Percentiles rank a stretch among this genome's conserved stretches.
These are phyloP conservation scores for Gymnopilus junonius DNA, from an alignment of 768 basidiomycete species.

Conservation along the genomic window DNA sequence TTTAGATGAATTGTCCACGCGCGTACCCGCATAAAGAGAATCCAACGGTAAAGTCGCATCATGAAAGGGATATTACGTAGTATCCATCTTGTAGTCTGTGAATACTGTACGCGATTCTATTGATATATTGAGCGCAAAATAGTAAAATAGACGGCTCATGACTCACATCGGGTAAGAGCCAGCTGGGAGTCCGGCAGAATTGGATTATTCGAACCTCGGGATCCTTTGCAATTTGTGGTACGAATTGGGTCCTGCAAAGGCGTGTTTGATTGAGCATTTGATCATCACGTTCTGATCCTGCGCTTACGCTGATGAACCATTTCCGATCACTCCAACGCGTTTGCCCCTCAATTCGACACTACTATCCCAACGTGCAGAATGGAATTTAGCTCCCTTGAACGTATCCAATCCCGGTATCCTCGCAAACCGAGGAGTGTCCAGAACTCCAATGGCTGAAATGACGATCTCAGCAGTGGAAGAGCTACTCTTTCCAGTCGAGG, in stretches of 20 bases:
- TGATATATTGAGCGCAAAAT: too few species aligned
- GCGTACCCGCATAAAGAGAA: constrained; percentile 17
- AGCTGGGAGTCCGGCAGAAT: constrained; percentile 53
- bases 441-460: constrained; percentile 35
- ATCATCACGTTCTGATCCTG: constrained; percentile 6
- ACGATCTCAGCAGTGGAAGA: constrained; percentile 35
- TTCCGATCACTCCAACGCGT: constrained; percentile 22
- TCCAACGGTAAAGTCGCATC: constrained; percentile 14
- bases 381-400: constrained; percentile 22
- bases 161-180: constrained; percentile 50
- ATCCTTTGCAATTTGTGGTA: constrained; percentile 47
- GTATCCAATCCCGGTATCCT: constrained; percentile 20
- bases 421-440: constrained; percentile 45
- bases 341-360: constrained; percentile 22
- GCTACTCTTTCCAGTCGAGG: constrained; percentile 16
- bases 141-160: background rate
- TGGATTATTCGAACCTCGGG: constrained; percentile 46
- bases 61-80: constrained; percentile 6
- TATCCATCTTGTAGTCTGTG: constrained; percentile 13
- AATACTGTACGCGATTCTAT: constrained; percentile 10
- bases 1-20: background rate
- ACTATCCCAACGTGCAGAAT: constrained; percentile 25
- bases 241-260: constrained; percentile 49
- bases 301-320: constrained; percentile 50
- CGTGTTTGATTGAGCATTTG: background rate